Evolutionary conservation across 768 basidiomycete genomes (phyloP).

Genomic region (Suillus ampliporus): DNA sequence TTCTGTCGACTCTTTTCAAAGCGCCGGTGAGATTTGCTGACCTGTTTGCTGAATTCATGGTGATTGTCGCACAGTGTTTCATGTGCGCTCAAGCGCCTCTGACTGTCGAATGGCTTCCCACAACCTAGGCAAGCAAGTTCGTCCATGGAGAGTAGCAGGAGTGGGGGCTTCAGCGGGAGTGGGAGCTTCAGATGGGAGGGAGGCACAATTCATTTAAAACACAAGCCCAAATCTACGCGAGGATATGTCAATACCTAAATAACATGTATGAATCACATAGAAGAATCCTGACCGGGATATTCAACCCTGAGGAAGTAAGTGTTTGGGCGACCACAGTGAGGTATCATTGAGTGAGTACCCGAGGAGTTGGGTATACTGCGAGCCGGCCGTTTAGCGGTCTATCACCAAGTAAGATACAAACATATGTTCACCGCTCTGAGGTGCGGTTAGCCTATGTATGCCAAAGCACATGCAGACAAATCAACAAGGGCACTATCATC

Average conservation of each 20-base stretch:
- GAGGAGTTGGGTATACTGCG: slow-evolving; percentile 52
- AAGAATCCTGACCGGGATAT: no score
- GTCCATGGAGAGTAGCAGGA: background rate
- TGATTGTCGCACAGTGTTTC: slow-evolving; percentile 1
- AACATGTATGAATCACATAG: no score
- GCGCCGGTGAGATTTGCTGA: background rate
- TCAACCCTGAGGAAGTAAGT: no score
- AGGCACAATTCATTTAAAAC: no score
- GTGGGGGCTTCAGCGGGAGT: no score
- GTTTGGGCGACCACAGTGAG: slow-evolving; percentile 54
- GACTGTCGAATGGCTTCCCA: background rate
- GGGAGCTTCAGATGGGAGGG: no score
- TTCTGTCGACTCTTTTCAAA: background rate
- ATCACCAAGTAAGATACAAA: slow-evolving; percentile 22
- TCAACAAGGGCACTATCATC: no score
- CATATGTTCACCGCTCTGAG: slow-evolving; percentile 60
- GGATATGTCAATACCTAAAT: background rate
- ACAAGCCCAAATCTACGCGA: background rate
- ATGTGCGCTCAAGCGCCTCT: background rate
- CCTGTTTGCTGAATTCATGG: background rate
- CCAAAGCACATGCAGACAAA: no score
- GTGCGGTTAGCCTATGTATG: background rate
- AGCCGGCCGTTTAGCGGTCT: background rate
- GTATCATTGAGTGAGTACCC: slow-evolving; percentile 47
- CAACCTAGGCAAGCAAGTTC: background rate